Base-by-base conservation (phyloP, 306 rosid genomes). In the Gynostemma pentaphyllum region DNA sequence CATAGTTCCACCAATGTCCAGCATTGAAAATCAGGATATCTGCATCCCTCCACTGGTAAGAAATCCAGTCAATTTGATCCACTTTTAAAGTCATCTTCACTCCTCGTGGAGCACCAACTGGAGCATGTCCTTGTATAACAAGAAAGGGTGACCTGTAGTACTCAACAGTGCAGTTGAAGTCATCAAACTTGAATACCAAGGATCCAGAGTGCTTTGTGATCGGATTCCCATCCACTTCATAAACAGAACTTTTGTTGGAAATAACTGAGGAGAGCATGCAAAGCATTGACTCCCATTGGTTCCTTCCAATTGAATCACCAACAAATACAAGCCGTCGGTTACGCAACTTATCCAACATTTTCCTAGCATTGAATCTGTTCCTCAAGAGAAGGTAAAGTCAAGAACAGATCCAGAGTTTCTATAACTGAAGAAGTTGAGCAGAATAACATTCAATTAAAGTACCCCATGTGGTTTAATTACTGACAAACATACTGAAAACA, bases 261-360 rank as follows among this genome's bases (percentile, higher is more conserved):
- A 90, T 28, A 0, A 37, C 87, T 46, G 88, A 78, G 70, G 96
- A 85, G 28, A 90, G 87, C 94, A 90, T 76, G 67, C 97, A 90
- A 59, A 90, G 94, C 21, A 90, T 83, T 4, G 97, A 90, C 67
- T 87, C 97, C 97, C 96, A 87, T 42, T 90, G 97, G 76, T 90
- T 90, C 78, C 97, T 85, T 66, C 90, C 97, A 64, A 90, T 76
- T 11, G 97, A 90, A 71, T 90, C 97, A 9, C 97, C 97, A 19
- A 81, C 96, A 79, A 90, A 90, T 42, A 87, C 90, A 48, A 90
- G 56, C 26, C 97, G 85, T 76, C 74, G 82, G 71, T 81, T 67
- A 51, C 88, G 70, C 53, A 83, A 76, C 45, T 45, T 83, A 39
- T 87, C 96, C 82, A 83, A 74, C 91, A 90, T 85, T 73, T 68